These are phyloP conservation scores for Moricandia moricandioides DNA, from an alignment of 345 rosid species.

Conservation along the genomic window DNA sequence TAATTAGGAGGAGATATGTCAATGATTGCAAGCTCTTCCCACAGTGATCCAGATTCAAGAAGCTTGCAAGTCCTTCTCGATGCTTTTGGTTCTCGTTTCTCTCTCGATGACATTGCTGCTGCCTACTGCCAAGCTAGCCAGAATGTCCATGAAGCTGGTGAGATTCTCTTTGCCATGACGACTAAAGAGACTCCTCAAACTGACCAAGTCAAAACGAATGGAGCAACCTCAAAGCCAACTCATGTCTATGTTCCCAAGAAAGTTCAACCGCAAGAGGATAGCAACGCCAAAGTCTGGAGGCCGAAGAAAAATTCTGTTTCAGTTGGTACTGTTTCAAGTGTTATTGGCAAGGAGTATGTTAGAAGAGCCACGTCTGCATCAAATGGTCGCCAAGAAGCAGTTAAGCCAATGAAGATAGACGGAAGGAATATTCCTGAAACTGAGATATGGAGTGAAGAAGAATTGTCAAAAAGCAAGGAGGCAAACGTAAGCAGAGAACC, in stretches of 20 bases:
- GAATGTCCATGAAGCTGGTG: constrained; percentile 39
- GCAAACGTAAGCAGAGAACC: constrained; percentile 12
- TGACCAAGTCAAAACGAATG: constrained; percentile 6
- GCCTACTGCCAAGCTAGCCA: constrained; percentile 43
- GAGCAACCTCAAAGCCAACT: constrained; percentile 28
- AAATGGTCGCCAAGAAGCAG: constrained; percentile 31
- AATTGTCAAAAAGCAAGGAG: constrained; percentile 19
- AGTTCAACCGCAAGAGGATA: constrained; percentile 17
- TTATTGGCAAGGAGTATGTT: constrained; percentile 47
- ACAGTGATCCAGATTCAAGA: constrained; percentile 31
- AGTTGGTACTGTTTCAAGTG: constrained; percentile 45
- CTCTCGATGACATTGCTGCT: constrained; percentile 50
- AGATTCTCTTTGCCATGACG: constrained; percentile 44
- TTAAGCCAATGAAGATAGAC: constrained; percentile 51
- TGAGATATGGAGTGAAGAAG: constrained; percentile 38
- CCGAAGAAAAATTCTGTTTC: constrained; percentile 41
- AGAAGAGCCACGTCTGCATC: constrained; percentile 32
- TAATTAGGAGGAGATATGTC: constrained; percentile 31
- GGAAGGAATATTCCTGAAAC: constrained; percentile 45
- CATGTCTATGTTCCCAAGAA: constrained; percentile 19
- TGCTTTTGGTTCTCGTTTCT: constrained; percentile 45
- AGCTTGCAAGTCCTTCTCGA: constrained; percentile 45
- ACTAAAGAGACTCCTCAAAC: constrained; percentile 9
- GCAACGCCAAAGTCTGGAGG: constrained; percentile 24
- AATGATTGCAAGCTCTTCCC: constrained; percentile 28